These are phyloP conservation scores for Rhamnella rubrinervis DNA, from an alignment of 331 rosid genomes.

Conservation along the genomic window DNA sequence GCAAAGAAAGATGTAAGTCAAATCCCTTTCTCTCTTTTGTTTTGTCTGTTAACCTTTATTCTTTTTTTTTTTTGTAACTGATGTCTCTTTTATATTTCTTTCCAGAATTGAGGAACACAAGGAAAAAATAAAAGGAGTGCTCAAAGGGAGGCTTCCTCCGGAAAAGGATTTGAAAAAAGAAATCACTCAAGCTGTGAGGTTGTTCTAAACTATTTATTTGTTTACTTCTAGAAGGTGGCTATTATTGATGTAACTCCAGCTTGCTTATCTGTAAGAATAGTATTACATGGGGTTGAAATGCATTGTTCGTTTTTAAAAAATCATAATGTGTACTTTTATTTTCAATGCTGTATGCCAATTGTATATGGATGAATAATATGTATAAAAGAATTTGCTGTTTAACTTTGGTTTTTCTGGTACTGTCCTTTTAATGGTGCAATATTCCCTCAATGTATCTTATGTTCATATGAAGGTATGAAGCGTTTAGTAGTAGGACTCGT, in stretches of 20 bases:
- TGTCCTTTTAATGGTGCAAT: neutral
- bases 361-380: neutral
- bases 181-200: constrained; percentile 71
- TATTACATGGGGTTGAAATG: neutral
- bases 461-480: too few species aligned
- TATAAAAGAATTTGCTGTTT: neutral
- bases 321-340: neutral
- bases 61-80: constrained; percentile 18
- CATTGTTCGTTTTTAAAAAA: neutral
- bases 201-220: constrained; percentile 19
- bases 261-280: neutral
- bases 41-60: constrained; percentile 14
- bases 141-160: constrained; percentile 84
- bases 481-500: too few species aligned
- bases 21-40: constrained; percentile 17
- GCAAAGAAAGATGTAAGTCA: constrained; percentile 68
- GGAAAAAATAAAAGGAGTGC: constrained; percentile 77
- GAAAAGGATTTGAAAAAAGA: constrained; percentile 89
- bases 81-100: constrained; percentile 27
- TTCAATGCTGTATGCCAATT: neutral
- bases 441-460: too few species aligned
- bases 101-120: constrained; percentile 72
- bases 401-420: neutral
- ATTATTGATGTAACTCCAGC: neutral
- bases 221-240: constrained; percentile 3